Evolutionary conservation across 768 basidiomycete species (phyloP).

Genomic region (Daedaleopsis nitida): DNA sequence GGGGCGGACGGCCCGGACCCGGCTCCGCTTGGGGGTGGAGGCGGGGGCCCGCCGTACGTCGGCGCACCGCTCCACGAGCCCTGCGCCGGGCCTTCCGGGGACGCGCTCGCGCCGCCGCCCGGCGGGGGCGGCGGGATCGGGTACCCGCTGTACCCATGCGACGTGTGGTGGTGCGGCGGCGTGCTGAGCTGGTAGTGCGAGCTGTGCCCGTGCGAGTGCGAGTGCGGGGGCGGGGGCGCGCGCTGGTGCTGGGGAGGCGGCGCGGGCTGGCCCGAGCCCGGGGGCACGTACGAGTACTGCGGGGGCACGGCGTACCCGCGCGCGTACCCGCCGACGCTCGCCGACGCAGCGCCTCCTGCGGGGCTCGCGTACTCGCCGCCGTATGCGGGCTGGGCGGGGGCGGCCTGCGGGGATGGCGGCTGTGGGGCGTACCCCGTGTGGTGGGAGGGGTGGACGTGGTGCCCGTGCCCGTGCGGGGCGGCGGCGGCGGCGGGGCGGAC

Average conservation of each 20-base stretch:
- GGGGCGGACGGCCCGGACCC: background rate
- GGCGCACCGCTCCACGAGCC: conserved; percentile 8
- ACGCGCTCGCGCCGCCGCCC: conserved; percentile 2
- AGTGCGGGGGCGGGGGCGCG: conserved; percentile 7
- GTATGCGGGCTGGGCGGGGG: conserved; percentile 15
- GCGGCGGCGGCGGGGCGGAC: conserved; percentile 23
- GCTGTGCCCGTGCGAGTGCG: conserved; percentile 5
- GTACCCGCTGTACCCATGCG: conserved; percentile 29
- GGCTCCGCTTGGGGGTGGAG: too few relatives aligned
- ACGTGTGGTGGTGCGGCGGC: conserved; percentile 25
- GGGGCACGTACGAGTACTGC: conserved; percentile 8
- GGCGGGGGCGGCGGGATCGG: conserved; percentile 28
- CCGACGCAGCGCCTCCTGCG: conserved; percentile 5
- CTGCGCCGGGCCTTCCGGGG: background rate
- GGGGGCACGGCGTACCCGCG: conserved; percentile 11
- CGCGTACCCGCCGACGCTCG: conserved; percentile 4
- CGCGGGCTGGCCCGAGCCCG: background rate
- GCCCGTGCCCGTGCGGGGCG: conserved; percentile 29
- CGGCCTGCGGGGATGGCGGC: conserved; percentile 14
- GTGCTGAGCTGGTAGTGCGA: conserved; percentile 30
- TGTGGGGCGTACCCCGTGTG: conserved; percentile 21
- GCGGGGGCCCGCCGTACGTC: conserved; percentile 7
- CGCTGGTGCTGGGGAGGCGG: conserved; percentile 2
- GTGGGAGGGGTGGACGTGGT: conserved; percentile 22
- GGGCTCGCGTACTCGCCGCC: conserved; percentile 15